Evolutionary conservation across 176 grass and related monocot genomes (phyloP).

Genomic region (Phoenix dactylifera): DNA sequence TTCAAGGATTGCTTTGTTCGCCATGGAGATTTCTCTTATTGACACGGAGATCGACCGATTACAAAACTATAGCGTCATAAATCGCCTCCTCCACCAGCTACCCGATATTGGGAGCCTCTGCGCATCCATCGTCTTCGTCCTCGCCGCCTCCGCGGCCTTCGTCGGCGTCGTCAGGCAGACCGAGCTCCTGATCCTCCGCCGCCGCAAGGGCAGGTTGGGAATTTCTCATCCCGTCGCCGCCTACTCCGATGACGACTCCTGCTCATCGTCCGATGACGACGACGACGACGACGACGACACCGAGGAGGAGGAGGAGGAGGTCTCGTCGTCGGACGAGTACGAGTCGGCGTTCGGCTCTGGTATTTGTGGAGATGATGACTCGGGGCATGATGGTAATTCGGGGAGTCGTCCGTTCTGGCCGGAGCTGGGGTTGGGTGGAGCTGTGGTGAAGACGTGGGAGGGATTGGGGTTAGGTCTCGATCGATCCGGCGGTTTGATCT

Average conservation of each 20-base stretch:
- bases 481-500: not conserved
- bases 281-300: not conserved
- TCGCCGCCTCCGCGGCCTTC: conserved; percentile 13
- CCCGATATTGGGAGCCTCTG: conserved; percentile 2
- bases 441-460: conserved; percentile 12
- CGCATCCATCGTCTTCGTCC: conserved; percentile 3
- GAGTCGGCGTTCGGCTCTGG: not conserved
- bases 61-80: not conserved
- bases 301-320: not conserved
- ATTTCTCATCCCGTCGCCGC: not conserved
- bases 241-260: not conserved
- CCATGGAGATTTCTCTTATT: not conserved
- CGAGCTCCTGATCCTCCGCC: not conserved
- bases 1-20: not conserved
- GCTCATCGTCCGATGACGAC: not conserved
- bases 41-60: not conserved
- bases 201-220: not conserved
- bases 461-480: conserved; percentile 9
- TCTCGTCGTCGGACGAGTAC: not conserved
- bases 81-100: not conserved
- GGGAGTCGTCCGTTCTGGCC: not conserved
- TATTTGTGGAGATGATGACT: not conserved
- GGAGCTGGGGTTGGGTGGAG: not conserved
- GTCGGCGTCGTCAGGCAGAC: not conserved
- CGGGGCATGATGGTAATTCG: not conserved